Conservation (phyloP, 163 green algal species). For the Scenedesmus sp. region DNA sequence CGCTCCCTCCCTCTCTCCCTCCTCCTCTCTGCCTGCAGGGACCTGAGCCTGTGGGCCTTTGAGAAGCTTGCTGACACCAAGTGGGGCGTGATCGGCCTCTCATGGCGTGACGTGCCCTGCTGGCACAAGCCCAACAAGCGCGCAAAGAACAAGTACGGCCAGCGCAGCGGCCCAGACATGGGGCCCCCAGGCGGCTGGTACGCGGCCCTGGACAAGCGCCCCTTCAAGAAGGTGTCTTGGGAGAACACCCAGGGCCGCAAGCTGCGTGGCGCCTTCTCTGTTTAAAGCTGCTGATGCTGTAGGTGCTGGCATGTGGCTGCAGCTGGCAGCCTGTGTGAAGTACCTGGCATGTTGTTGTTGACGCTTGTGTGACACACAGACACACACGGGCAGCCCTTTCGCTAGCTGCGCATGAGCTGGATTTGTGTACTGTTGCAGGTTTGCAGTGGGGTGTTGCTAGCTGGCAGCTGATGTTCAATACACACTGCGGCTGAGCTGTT, state of each 20-base stretch:
- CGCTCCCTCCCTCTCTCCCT: neutral
- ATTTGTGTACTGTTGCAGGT: neutral
- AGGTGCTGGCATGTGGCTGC: neutral
- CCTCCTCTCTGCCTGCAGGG: conserved; percentile 12
- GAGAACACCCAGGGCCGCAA: conserved; percentile 19
- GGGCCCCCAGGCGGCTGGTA: conserved; percentile 33
- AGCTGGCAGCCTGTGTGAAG: neutral
- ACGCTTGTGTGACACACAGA: neutral
- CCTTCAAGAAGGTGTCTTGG: conserved; percentile 17
- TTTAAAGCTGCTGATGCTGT: neutral
- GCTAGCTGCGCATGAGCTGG: neutral
- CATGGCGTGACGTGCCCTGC: conserved; percentile 69
- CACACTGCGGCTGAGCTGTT: neutral
- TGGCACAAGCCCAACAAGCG: conserved; percentile 46
- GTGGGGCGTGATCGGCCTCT: conserved; percentile 66
- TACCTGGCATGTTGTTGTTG: neutral
- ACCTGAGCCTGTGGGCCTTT: conserved; percentile 62
- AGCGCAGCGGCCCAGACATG: neutral
- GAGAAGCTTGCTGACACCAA: conserved; percentile 70
- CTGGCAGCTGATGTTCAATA: neutral
- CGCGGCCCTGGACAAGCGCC: conserved; percentile 24
- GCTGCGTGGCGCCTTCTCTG: conserved; percentile 3
- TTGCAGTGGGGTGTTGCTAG: neutral
- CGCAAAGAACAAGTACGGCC: conserved; percentile 38
- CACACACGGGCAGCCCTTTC: neutral